Percentiles rank a stretch among this genome's conserved stretches.
Conservation (phyloP, 2,329 filamentous ascomycete genomes). For the Pseudogymnoascus sp. region DNA sequence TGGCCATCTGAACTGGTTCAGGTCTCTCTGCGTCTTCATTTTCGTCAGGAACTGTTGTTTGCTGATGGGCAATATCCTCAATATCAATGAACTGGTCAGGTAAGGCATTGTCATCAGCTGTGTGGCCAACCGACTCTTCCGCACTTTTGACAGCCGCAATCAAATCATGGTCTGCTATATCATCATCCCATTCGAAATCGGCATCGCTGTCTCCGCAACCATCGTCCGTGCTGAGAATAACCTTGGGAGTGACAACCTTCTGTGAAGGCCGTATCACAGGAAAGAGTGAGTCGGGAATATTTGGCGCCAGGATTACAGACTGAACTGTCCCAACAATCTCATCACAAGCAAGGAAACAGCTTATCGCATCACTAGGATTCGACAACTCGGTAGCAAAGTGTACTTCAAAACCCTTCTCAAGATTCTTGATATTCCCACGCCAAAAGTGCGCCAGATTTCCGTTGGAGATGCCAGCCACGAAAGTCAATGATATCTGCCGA, state of each 20-base stretch:
- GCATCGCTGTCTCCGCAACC: constrained; percentile 25
- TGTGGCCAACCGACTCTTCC: constrained; percentile 19
- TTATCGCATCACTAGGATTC: constrained; percentile 49
- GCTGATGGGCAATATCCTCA: constrained; percentile 44
- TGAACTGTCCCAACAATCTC: constrained; percentile 59
- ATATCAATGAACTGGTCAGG: constrained; percentile 45
- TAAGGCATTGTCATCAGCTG: constrained; percentile 13
- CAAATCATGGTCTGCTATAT: constrained; percentile 38
- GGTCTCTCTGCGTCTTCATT: constrained; percentile 9
- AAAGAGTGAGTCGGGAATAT: constrained; percentile 31
- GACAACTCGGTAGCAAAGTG: constrained; percentile 50
- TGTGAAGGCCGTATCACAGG: constrained; percentile 12
- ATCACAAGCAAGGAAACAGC: constrained; percentile 73
- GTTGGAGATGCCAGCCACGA: constrained; percentile 64
- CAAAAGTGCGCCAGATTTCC: constrained; percentile 64
- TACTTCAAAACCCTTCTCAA: constrained; percentile 52
- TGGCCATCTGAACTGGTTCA: constrained; percentile 48
- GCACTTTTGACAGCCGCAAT: constrained; percentile 29
- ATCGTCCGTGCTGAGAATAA: background rate
- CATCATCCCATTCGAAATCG: constrained; percentile 19
- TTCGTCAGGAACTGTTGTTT: background rate
- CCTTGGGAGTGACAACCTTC: background rate
- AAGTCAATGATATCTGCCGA: constrained; percentile 61
- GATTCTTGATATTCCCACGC: constrained; percentile 53
- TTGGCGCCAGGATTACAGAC: constrained; percentile 21